Percentiles rank a stretch among this genome's conserved stretches.
phyloP scores from a whole-genome alignment of 345 rosid genomes.

The Gossypium herbaceum region DNA sequence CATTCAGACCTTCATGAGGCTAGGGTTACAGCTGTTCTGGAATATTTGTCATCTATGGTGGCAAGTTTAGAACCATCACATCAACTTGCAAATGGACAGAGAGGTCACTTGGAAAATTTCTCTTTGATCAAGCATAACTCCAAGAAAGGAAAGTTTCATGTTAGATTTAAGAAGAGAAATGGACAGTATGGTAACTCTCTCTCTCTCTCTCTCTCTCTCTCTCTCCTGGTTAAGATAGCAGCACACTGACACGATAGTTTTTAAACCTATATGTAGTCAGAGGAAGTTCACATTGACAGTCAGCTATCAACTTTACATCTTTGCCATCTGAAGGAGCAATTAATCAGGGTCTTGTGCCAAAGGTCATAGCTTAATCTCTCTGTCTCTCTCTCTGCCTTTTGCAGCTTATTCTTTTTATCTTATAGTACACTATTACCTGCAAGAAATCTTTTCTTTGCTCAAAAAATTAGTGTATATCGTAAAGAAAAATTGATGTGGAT shows the following conservation, averaged over 20 bases:
- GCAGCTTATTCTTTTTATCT: background rate
- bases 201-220: background rate
- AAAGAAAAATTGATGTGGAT: background rate
- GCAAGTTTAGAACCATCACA: slow-evolving; percentile 57
- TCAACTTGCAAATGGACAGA: slow-evolving; percentile 34
- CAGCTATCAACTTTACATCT: slow-evolving; percentile 59
- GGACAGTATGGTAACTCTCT: slow-evolving; percentile 62
- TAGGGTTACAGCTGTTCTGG: slow-evolving; percentile 53
- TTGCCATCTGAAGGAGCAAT: slow-evolving; percentile 43
- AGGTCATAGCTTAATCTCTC: slow-evolving; percentile 38
- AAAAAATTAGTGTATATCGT: too few relatives aligned
- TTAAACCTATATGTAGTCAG: slow-evolving; percentile 41
- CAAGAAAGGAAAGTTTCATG: slow-evolving; percentile 59
- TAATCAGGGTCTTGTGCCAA: slow-evolving; percentile 61
- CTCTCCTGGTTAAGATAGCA: background rate
- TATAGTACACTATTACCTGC: background rate
- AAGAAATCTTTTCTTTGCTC: background rate
- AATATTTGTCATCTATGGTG: slow-evolving; percentile 72
- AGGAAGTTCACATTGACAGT: slow-evolving; percentile 56
- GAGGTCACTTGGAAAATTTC: slow-evolving; percentile 42
- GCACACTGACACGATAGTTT: slow-evolving; percentile 17
- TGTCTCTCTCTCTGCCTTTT: background rate
- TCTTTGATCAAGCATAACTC: slow-evolving; percentile 45
- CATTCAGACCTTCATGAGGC: slow-evolving; percentile 77
- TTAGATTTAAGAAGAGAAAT: slow-evolving; percentile 76